Conservation (phyloP, 805 yeast species). For the Teunomyces atbi region DNA sequence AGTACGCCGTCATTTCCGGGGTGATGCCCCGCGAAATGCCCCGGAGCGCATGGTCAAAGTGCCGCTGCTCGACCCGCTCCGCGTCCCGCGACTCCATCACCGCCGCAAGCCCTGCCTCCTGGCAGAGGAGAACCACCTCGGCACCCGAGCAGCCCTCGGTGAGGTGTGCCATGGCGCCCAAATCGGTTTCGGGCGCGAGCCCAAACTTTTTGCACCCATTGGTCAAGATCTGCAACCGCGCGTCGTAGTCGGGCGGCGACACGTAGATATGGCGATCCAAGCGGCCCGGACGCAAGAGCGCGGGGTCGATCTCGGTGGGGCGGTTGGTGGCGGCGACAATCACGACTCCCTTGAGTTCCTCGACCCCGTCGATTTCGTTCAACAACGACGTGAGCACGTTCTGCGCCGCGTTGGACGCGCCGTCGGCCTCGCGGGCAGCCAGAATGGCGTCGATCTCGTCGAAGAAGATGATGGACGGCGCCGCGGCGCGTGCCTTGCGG, state of each 20-base stretch:
- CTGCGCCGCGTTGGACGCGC: constrained; percentile 66
- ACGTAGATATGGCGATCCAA: constrained; percentile 92
- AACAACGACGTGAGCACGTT: constrained; percentile 87
- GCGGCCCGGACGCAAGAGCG: constrained; percentile 92
- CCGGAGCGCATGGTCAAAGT: constrained; percentile 68
- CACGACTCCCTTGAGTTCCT: constrained; percentile 88
- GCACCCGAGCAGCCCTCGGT: constrained; percentile 98
- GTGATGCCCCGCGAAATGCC: constrained; percentile 80
- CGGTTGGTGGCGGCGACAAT: constrained; percentile 95
- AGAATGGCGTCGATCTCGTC: constrained; percentile 97
- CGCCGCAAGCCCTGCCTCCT: constrained; percentile 94
- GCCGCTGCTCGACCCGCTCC: constrained; percentile 52
- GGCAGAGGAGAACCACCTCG: constrained; percentile 86
- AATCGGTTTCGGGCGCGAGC: constrained; percentile 43
- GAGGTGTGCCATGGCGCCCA: constrained; percentile 38
- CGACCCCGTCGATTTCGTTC: constrained; percentile 97
- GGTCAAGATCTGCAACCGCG: constrained; percentile 72
- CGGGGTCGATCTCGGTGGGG: constrained; percentile 91
- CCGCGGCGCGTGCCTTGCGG: constrained; percentile 89
- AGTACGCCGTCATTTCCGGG: constrained; percentile 77
- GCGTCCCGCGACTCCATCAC: constrained; percentile 73
- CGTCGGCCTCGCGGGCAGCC: constrained; percentile 60
- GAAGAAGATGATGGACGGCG: constrained; percentile 91
- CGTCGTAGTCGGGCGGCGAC: constrained; percentile 82
- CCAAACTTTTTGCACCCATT: constrained; percentile 70